Conservation (phyloP, 768 basidiomycete species). For the Kwoniella dendrophila region DNA sequence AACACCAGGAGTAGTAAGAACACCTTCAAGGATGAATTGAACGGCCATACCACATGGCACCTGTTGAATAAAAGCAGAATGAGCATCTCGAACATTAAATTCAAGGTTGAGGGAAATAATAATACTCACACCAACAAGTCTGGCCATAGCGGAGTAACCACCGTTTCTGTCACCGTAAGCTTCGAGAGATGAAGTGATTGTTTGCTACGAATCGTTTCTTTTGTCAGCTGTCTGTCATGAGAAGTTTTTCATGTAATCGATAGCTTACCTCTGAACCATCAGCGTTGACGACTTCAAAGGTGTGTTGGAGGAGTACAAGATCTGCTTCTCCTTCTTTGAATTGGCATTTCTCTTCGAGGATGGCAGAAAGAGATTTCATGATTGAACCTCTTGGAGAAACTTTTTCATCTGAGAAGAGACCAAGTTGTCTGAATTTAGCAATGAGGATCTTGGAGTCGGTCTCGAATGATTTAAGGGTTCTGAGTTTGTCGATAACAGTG, state of each 20-base stretch:
- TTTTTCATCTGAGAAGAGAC: conserved; percentile 75
- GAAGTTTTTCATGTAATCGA: neutral
- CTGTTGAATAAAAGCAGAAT: conserved; percentile 58
- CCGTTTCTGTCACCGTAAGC: conserved; percentile 70
- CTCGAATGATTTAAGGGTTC: conserved; percentile 66
- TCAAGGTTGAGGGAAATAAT: neutral
- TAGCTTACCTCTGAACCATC: conserved; percentile 70
- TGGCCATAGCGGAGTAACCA: conserved; percentile 88
- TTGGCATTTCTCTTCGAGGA: conserved; percentile 86
- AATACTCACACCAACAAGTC: conserved; percentile 25
- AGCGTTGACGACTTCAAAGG: conserved; percentile 86
- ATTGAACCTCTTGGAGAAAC: conserved; percentile 67
- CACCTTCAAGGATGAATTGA: conserved; percentile 87
- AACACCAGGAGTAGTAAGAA: conserved; percentile 74
- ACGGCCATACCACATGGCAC: conserved; percentile 91
- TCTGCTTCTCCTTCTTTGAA: conserved; percentile 90
- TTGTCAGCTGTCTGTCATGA: neutral
- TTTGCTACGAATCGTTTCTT: conserved; percentile 63
- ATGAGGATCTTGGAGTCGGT: conserved; percentile 74
- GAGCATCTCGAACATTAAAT: neutral
- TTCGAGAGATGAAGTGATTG: conserved; percentile 86
- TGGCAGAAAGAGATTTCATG: conserved; percentile 89
- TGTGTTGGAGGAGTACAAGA: conserved; percentile 97
- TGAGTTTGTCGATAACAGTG: conserved; percentile 71
- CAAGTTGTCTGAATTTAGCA: conserved; percentile 90